Percentiles rank a stretch among this genome's conserved stretches.
Conservation (phyloP, 2,329 filamentous ascomycete genomes). For the Botryotinia globosa region DNA sequence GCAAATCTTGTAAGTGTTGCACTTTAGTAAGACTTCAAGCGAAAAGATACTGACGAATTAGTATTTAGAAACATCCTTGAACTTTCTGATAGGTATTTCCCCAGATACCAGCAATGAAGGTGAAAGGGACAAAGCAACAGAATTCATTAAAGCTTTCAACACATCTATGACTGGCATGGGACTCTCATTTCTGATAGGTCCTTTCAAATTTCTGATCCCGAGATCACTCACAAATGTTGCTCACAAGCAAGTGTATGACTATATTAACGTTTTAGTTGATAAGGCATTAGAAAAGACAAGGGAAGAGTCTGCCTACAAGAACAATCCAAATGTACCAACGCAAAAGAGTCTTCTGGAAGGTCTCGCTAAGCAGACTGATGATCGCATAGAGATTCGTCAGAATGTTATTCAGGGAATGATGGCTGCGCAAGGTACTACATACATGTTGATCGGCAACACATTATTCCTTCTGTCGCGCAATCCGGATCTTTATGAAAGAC, state of each 20-base stretch:
- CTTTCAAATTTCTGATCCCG: not conserved
- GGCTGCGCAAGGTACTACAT: constrained; percentile 44
- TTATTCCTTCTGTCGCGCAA: not conserved
- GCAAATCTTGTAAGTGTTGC: not conserved
- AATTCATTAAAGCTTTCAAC: not conserved
- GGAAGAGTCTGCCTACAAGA: not conserved
- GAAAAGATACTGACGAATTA: not conserved
- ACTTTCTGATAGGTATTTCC: not conserved
- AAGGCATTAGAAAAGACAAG: not conserved
- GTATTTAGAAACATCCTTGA: not conserved
- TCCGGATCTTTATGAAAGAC: not conserved
- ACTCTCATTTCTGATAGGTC: not conserved
- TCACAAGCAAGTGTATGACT: not conserved
- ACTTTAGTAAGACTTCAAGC: too few species aligned
- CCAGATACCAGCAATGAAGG: not conserved
- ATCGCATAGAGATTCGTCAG: constrained; percentile 41
- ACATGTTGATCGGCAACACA: constrained; percentile 35
- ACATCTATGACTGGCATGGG: not conserved
- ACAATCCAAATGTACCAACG: not conserved
- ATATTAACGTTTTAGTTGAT: not conserved
- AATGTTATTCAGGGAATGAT: constrained; percentile 39
- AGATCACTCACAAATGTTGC: not conserved
- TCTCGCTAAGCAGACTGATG: constrained; percentile 36
- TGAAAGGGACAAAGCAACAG: not conserved
- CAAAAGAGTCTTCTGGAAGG: not conserved